Percentiles rank a stretch among this genome's conserved stretches.
Conservation (phyloP, 31 red algal genomes). For the Odonthalia washingtoniensis region DNA sequence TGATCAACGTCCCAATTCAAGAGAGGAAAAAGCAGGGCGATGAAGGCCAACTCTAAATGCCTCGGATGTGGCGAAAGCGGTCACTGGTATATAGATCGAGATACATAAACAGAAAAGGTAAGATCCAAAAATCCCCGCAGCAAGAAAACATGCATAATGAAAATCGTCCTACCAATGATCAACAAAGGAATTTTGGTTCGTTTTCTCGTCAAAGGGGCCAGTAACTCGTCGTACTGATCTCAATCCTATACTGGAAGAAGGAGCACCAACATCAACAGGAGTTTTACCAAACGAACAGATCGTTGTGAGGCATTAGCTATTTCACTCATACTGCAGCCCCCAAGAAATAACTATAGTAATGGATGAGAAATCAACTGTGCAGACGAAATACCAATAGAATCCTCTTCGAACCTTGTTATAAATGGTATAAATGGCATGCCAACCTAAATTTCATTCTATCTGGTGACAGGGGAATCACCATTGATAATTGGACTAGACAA, state of each 20-base stretch:
- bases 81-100: neutral
- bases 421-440: slow-evolving; percentile 10
- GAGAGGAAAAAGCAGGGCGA: neutral
- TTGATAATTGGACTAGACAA: slow-evolving; percentile 20
- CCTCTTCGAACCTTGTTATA: neutral
- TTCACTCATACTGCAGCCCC: neutral
- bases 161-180: neutral
- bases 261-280: slow-evolving; percentile 24
- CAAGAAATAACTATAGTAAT: neutral
- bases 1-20: neutral
- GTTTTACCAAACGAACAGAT: neutral
- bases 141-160: neutral
- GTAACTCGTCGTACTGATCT: slow-evolving; percentile 15
- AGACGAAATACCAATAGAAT: neutral
- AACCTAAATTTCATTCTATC: neutral
- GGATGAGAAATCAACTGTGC: neutral
- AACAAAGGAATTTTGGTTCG: neutral
- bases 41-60: neutral
- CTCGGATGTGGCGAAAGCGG: neutral
- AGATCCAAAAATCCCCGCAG: neutral
- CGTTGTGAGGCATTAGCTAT: slow-evolving; percentile 18
- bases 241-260: slow-evolving; percentile 37
- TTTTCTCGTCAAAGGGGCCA: slow-evolving; percentile 17
- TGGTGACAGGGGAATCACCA: neutral
- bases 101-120: neutral